Evolutionary conservation across 2,329 filamentous ascomycete species (phyloP).

Genomic region (Orbilia oligospora): DNA sequence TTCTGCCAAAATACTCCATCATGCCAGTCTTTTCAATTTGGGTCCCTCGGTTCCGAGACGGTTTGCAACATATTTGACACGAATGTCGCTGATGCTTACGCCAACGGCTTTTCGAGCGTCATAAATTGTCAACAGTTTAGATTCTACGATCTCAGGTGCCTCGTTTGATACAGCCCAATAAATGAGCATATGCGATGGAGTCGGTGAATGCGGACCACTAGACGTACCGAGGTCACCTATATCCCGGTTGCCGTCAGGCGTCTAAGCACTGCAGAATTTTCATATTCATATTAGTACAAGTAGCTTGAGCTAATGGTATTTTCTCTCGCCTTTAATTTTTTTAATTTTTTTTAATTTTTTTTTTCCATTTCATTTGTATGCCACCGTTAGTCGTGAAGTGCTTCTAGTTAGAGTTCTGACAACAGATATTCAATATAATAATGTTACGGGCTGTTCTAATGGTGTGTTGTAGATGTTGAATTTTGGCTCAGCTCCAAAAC

Average conservation of each 20-base stretch:
- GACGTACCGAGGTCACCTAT: too few species aligned
- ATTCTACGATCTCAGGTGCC: constrained; percentile 32
- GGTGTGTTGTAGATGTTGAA: not conserved
- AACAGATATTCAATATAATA: too few species aligned
- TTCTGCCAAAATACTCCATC: constrained; percentile 20
- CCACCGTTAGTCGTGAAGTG: too few species aligned
- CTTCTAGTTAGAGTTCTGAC: too few species aligned
- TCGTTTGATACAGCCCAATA: constrained; percentile 3
- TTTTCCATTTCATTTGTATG: too few species aligned
- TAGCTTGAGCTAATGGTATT: too few species aligned
- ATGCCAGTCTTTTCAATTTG: constrained; percentile 28
- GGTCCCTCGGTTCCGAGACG: not conserved
- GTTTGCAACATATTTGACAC: constrained; percentile 31
- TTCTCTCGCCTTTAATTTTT: too few species aligned
- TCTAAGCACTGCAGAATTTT: too few species aligned
- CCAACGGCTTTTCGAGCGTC: constrained; percentile 23
- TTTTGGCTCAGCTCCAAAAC: not conserved
- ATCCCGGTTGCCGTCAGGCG: too few species aligned
- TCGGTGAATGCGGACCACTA: not conserved
- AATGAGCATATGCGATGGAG: not conserved
- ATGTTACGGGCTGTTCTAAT: not conserved
- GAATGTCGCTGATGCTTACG: constrained; percentile 20
- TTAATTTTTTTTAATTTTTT: too few species aligned
- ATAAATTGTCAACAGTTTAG: constrained; percentile 5
- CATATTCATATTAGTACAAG: too few species aligned